Conservation (phyloP, 441 rosid genomes). For the Gossypium davidsonii region DNA sequence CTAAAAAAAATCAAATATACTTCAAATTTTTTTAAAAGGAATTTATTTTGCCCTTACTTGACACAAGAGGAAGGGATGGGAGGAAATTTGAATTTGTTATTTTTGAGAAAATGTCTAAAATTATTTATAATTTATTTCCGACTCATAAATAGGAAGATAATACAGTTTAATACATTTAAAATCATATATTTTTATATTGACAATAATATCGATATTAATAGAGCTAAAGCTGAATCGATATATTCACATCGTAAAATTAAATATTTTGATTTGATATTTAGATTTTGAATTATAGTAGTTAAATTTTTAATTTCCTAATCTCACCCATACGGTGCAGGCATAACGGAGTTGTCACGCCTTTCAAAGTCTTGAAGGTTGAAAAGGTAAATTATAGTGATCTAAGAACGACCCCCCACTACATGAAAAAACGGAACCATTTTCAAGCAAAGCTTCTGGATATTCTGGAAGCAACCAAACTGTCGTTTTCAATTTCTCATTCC, state of each 20-base stretch:
- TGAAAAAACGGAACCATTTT: background rate
- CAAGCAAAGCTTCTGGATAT: background rate
- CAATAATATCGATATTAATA: fast-evolving
- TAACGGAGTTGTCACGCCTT: background rate
- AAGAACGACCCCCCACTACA: background rate
- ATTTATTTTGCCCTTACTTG: too few relatives aligned
- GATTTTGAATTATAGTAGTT: too few relatives aligned
- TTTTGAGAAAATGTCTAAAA: too few relatives aligned
- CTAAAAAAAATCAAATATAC: too few relatives aligned
- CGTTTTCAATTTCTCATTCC: constrained; percentile 2
- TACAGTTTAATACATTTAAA: fast-evolving
- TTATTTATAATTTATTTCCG: fast-evolving
- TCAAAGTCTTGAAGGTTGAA: background rate
- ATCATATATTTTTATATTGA: fast-evolving
- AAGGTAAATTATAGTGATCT: background rate
- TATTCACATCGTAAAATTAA: too few relatives aligned
- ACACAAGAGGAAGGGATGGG: too few relatives aligned
- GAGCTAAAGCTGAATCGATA: too few relatives aligned
- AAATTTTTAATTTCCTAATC: too few relatives aligned
- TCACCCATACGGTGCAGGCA: too few relatives aligned
- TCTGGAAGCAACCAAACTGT: constrained; percentile 6
- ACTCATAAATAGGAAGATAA: fast-evolving
- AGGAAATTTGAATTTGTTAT: too few relatives aligned
- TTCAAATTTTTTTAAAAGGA: too few relatives aligned
- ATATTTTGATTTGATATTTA: too few relatives aligned